Evolutionary conservation across 1,284 basidiomycete species (phyloP), one percentile per base, ranked within the genome.

Genomic region (Ceratobasidium sp.): DNA sequence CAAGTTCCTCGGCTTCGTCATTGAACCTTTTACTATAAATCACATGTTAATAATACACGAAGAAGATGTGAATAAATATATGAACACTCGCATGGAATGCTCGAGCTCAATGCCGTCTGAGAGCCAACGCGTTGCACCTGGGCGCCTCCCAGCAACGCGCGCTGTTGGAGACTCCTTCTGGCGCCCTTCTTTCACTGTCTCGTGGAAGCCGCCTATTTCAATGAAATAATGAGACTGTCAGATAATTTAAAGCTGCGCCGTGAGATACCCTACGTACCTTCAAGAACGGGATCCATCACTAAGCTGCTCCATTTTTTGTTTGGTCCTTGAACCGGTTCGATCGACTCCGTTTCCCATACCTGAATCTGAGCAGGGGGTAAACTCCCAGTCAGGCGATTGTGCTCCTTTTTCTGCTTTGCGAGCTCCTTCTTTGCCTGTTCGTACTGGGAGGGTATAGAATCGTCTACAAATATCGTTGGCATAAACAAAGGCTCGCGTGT

Each of bases 281-380:
- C 45, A 47, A 64, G 8, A 36, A 64, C 22, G 17, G 62, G 33
- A 33, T 41, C 44, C 4, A 47, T 15, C 4, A 64, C n/a, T 6
- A 44, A 22, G 45, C 62, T 64, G 11, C 15, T 47, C 62, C 62
- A 64, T 17, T 29, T 15, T 15, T 47, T 47, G 45, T 47, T 64
- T 50, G 36, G 3, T 6, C 9, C n/a, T 22, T 64, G 3, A n/a
- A 22, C 15, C 19, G 62, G 62, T 47, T 64, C 45, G 24, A 64
- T 64, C 11, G 62, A 64, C 62, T 64, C 62, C 31, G 47, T 47
- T 29, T 24, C 33, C 62, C 62, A 64, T 7, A 11, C 44, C 22
- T 33, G 7, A 41, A 44, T 24, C 36, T 14, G 24, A 27, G 47
- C 17, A 4, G 27, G 24, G 4, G 22, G 62, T n/a, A 64, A 29